Percentiles rank a stretch among this genome's conserved stretches.
phyloP scores from a whole-genome alignment of 441 rosid genomes.

The Isatis lusitanica region DNA sequence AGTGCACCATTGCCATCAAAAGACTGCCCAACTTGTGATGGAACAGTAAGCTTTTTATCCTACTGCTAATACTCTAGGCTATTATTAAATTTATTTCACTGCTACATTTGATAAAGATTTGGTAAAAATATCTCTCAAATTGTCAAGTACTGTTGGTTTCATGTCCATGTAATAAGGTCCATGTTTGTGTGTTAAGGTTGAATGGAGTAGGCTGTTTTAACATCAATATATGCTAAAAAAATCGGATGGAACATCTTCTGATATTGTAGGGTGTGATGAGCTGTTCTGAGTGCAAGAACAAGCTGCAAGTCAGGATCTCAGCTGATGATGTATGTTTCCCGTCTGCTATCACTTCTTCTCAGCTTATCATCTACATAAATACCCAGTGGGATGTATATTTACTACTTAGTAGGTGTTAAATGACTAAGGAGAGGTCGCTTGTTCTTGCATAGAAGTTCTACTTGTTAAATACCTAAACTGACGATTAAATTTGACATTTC shows the following conservation, averaged over 20 bases:
- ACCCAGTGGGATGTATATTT: not conserved
- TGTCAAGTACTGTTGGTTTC: not conserved
- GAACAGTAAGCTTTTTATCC: constrained; percentile 58
- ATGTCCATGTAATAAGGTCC: not conserved
- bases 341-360: constrained; percentile 23
- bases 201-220: not conserved
- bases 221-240: constrained; percentile 1
- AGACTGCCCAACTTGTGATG: constrained; percentile 90
- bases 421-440: constrained; percentile 2
- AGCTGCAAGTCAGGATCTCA: constrained; percentile 79
- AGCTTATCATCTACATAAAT: constrained; percentile 19
- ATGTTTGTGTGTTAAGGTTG: constrained; percentile 1
- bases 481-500: constrained; percentile 11
- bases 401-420: constrained; percentile 18
- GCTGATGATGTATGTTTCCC: constrained; percentile 82
- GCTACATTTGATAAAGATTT: not conserved
- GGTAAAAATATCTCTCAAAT: not conserved
- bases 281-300: constrained; percentile 90
- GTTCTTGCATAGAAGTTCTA: not conserved
- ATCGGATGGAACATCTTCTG: constrained; percentile 23
- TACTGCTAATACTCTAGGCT: constrained; percentile 1
- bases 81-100: not conserved
- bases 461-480: not conserved
- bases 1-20: constrained; percentile 73
- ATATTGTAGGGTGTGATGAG: constrained; percentile 80